Base-by-base conservation (phyloP, 176 grass and related monocot species). In the Aegilops speltoides region DNA sequence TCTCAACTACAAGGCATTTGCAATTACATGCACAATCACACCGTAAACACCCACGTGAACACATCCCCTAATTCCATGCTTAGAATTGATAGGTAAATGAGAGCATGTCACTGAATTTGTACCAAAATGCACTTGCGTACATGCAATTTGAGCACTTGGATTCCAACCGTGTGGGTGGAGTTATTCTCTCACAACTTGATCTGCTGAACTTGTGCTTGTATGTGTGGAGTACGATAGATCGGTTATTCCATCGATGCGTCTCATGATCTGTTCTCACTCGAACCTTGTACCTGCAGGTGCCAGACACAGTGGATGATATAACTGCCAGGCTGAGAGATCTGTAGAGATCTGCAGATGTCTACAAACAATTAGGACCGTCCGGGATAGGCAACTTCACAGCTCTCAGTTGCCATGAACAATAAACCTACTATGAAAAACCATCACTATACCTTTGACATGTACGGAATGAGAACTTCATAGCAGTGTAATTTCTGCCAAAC, bases 321-420 rank as follows among this genome's bases (percentile, higher is more conserved):
- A 68, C 83, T 19, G 50, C 76, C 22, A 77, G 34, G 50, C 22
- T 89, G 36, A 46, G 61, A 22, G 62, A 89, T 17, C 77, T 89
- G 4, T 80, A 89, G 60, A 80, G 13, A 76, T 13, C 48, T 22
- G n/a, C 16, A 29, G n/a, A 41, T 31, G 87, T 36, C 43, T 62
- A 46, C 11, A 32, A n/a, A 34, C 33, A 23, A 43, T 56, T 20
- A 77, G 10, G 28, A 16, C 36, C 10, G 33, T 20, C 31, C 22
- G 0, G 37, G 32, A 43, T 38, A 43, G 2, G 26, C 2, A 17
- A 48, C 8, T 34, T 10, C 60, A 14, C 26, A 36, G 7, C 20
- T 62, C 31, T 48, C 54, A 20, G 23, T 76, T 82, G 34, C 50
- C 20, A 76, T 14, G 5, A 76, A 85, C 12, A 59, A 85, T 0